A percentile compares a stretch with the other conserved stretches of the same genome.
phyloP scores from a whole-genome alignment of 2,329 filamentous ascomycete genomes.

The Colletotrichum zoysiae region DNA sequence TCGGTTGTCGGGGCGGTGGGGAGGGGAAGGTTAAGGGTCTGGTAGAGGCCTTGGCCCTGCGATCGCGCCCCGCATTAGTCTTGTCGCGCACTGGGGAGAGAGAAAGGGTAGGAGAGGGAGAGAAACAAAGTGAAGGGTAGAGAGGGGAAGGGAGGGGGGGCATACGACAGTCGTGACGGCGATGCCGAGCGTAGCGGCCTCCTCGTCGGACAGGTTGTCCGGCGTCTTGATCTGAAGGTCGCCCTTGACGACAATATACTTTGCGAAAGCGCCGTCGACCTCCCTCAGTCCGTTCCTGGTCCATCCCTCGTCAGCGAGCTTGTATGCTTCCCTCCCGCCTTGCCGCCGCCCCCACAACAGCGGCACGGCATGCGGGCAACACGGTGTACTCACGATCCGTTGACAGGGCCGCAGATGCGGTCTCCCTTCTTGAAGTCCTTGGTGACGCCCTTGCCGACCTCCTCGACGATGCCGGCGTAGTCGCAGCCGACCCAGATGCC shows the following conservation, averaged over 20 bases:
- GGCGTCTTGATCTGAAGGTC: conserved; percentile 60
- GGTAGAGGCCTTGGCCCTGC: conserved; percentile 63
- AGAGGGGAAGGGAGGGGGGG: neutral
- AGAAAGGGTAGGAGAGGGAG: conserved; percentile 4
- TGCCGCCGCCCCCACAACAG: too few relatives aligned
- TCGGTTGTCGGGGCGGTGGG: conserved; percentile 56
- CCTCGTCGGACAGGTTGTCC: conserved; percentile 57
- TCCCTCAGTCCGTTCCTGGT: conserved; percentile 43
- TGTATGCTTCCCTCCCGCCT: neutral
- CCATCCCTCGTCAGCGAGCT: conserved; percentile 7
- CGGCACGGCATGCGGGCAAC: neutral
- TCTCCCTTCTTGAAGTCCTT: conserved; percentile 62
- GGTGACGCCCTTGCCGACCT: conserved; percentile 58
- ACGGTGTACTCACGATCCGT: conserved; percentile 49
- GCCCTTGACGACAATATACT: conserved; percentile 54
- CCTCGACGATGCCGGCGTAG: conserved; percentile 61
- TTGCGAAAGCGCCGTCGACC: conserved; percentile 58
- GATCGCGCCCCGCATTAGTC: neutral
- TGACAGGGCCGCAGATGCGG: conserved; percentile 56
- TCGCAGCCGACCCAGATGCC: conserved; percentile 56
- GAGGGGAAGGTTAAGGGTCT: conserved; percentile 58
- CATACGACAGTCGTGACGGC: conserved; percentile 57
- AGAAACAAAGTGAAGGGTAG: neutral
- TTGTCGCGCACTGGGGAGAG: neutral
- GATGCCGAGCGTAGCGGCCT: conserved; percentile 61